These are phyloP conservation scores for Canariomyces notabilis DNA, from an alignment of 2,329 filamentous ascomycete genomes.

Conservation along the genomic window DNA sequence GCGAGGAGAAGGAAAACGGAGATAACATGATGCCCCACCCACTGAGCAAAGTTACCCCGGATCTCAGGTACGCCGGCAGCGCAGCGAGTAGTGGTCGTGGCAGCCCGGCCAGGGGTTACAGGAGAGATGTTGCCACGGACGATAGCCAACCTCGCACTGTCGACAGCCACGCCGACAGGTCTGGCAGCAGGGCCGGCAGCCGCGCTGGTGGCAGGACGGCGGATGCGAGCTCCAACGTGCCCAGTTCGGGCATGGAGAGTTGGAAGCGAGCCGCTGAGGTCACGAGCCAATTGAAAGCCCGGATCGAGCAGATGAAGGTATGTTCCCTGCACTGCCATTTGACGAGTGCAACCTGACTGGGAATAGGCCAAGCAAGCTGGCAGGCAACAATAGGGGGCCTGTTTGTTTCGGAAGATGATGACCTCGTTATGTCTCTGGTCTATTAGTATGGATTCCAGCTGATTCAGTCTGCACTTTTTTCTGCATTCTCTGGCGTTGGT, in stretches of 20 bases:
- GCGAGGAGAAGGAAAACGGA: constrained; percentile 75
- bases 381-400: constrained; percentile 36
- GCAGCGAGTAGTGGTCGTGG: constrained; percentile 51
- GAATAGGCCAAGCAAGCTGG: constrained; percentile 49
- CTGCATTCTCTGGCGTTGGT: constrained; percentile 15
- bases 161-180: constrained; percentile 18
- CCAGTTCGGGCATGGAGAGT: constrained; percentile 68
- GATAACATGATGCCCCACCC: constrained; percentile 39
- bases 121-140: constrained; percentile 32
- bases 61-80: constrained; percentile 48
- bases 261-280: constrained; percentile 98
- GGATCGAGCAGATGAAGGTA: constrained; percentile 98
- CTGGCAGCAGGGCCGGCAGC: constrained; percentile 22
- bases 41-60: constrained; percentile 51
- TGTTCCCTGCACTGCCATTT: not conserved
- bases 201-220: constrained; percentile 16
- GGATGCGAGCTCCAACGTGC: constrained; percentile 16
- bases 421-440: not conserved
- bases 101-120: constrained; percentile 54
- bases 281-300: constrained; percentile 91
- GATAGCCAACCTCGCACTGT: constrained; percentile 26
- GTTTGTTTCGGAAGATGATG: not conserved
- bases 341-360: not conserved
- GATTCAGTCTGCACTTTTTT: constrained; percentile 1
- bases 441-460: not conserved